phyloP scores from a whole-genome alignment of 2,329 filamentous ascomycete species.

The Leptoxyphium fumago region DNA sequence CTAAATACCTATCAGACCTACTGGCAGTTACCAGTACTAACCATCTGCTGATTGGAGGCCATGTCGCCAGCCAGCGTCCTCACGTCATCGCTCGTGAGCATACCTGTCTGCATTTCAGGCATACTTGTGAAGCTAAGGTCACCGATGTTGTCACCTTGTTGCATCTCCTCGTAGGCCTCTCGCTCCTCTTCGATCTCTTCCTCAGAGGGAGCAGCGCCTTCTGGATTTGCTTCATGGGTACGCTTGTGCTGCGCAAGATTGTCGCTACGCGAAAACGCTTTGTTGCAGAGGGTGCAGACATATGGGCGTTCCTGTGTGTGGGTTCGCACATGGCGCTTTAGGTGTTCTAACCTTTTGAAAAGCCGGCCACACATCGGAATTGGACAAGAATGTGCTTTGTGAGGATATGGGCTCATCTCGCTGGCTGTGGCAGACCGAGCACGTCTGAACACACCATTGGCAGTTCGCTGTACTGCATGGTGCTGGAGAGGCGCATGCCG shows the following conservation, averaged over 20 bases:
- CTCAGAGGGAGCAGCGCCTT: conserved; percentile 52
- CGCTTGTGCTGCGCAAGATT: conserved; percentile 86
- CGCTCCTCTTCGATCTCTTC: conserved; percentile 84
- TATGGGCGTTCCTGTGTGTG: conserved; percentile 99
- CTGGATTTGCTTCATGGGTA: conserved; percentile 65
- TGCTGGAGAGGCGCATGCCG: conserved; percentile 38
- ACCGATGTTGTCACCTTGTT: conserved; percentile 39
- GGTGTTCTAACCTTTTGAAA: conserved; percentile 97
- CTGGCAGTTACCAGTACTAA: conserved; percentile 30
- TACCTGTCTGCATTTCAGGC: conserved; percentile 17
- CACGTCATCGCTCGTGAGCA: conserved; percentile 22
- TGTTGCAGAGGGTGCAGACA: conserved; percentile 93
- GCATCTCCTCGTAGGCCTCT: conserved; percentile 66
- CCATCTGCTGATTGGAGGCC: conserved; percentile 27
- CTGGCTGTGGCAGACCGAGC: conserved; percentile 91
- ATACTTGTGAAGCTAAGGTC: background rate
- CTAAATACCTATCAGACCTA: conserved; percentile 1
- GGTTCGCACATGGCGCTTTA: conserved; percentile 97
- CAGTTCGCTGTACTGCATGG: conserved; percentile 44
- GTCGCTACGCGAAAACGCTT: conserved; percentile 95
- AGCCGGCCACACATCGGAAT: conserved; percentile 93
- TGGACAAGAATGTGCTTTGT: conserved; percentile 98
- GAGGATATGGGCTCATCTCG: conserved; percentile 90
- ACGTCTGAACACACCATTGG: conserved; percentile 65
- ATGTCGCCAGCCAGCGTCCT: conserved; percentile 21